A percentile compares a stretch with the other conserved stretches of the same genome.
These are phyloP conservation scores for Anaeromyces robustus DNA, from an alignment of 192 early-diverging fungal species.

Conservation along the genomic window DNA sequence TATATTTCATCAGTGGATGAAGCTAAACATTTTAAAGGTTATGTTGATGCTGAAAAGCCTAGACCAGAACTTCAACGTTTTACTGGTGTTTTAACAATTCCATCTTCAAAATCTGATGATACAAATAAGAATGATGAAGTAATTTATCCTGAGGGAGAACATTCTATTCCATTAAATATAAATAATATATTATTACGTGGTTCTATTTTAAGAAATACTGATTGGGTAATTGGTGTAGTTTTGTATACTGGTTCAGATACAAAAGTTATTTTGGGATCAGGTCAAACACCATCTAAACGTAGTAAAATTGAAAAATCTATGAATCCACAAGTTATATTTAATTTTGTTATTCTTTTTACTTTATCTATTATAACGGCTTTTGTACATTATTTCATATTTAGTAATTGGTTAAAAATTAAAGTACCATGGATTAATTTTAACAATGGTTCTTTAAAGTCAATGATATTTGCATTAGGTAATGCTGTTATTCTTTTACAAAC, in stretches of 20 bases:
- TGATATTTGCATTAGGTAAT: background rate
- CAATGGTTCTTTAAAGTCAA: background rate
- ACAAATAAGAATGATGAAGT: background rate
- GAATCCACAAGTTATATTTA: conserved; percentile 55
- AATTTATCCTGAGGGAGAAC: conserved; percentile 4
- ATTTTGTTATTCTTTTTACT: conserved; percentile 32
- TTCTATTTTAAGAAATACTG: conserved; percentile 76
- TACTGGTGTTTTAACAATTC: conserved; percentile 44
- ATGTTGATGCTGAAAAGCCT: conserved; percentile 72
- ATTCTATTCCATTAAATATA: conserved; percentile 52
- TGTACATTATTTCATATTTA: background rate
- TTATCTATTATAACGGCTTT: conserved; percentile 27
- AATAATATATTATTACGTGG: conserved; percentile 76
- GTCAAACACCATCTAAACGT: conserved; percentile 77
- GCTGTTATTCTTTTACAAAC: conserved; percentile 75
- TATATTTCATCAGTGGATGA: conserved; percentile 24
- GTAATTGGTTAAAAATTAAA: background rate
- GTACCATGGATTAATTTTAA: background rate
- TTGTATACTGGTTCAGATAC: conserved; percentile 76
- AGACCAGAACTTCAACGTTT: conserved; percentile 77
- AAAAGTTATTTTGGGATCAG: conserved; percentile 84
- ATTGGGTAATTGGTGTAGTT: conserved; percentile 71
- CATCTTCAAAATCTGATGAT: background rate
- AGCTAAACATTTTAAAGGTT: conserved; percentile 24
- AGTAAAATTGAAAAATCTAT: conserved; percentile 71